Evolutionary conservation across 495 filamentous ascomycete genomes (phyloP).

Genomic region (Chaetomium tenue): DNA sequence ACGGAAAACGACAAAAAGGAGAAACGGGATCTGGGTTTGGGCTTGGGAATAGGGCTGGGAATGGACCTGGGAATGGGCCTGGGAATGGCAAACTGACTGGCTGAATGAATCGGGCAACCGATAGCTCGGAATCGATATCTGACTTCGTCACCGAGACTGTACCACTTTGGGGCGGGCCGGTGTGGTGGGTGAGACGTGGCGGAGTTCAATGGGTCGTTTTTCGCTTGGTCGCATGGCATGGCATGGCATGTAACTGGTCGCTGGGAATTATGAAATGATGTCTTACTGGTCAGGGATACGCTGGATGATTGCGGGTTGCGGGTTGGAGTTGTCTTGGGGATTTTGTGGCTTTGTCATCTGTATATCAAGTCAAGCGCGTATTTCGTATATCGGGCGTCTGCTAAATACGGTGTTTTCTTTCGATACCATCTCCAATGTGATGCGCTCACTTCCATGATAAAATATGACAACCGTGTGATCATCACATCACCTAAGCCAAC

Average conservation of each 20-base stretch:
- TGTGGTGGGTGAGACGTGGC: conserved; percentile 1
- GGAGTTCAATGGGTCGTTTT: conserved; percentile 2
- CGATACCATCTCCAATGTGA: no score
- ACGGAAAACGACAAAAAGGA: background rate
- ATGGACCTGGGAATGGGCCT: no score
- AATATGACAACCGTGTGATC: no score
- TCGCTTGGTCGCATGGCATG: background rate
- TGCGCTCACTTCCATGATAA: no score
- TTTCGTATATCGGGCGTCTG: no score
- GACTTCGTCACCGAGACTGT: background rate
- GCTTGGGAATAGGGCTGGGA: no score
- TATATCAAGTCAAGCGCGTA: no score
- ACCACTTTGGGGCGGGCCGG: background rate
- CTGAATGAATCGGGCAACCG: background rate
- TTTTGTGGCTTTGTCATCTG: no score
- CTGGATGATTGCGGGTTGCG: background rate
- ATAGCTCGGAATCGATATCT: conserved; percentile 3
- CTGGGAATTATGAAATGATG: background rate
- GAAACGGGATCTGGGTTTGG: background rate
- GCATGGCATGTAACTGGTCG: background rate
- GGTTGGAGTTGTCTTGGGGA: no score
- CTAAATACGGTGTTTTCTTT: no score
- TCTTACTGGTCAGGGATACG: background rate
- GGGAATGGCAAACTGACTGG: no score
- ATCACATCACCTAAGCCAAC: no score